Base-by-base conservation (phyloP, 2,329 filamentous ascomycete species). In the Fusarium luffae region DNA sequence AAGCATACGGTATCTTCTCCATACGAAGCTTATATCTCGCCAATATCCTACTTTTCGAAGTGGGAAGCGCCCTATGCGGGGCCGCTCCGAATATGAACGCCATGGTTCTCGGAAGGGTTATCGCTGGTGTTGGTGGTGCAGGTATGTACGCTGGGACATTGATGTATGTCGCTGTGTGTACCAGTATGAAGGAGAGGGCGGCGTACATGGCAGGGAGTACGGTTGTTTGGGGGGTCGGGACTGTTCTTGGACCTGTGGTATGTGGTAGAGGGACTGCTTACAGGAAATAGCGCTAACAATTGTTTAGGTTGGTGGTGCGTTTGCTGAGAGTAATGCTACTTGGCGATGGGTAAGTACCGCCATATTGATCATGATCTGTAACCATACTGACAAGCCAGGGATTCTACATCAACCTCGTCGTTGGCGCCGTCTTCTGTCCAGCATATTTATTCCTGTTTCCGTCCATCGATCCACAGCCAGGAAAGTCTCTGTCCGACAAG, bases 281-380 rank as follows among this genome's bases (percentile, higher is more conserved):
- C 5, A 23, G 5, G 21, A 2, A 5, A 23, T 23, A 23, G 5
- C 23, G 23, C 42, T 44, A 9, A 44, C 14, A 4, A 1, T 8
- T 19, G 6, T 25, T 16, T 6, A 61, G 16, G 73, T 85, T 32
- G 82, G 83, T 10, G 83, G 83, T n/a, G 81, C 77, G 0, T 84
- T 85, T 55, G 75, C 78, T 3, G 80, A 81, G 27, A 78, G 70
- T 6, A 64, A 69, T 3, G 82, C 79, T 1, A 78, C 77, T 1
- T 85, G 83, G 82, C 65, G 83, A 62, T 82, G 79, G 78, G 66
- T 66, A 18, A 47, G 65, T 37, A 19, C 1, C 10, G 4, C 6
- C 1, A 7, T 5, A 7, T 4, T 14, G 8, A 25, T 7, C 0
- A 25, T 7, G 5, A 7, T 4, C 10, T 4, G 4, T 14, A 2